Evolutionary conservation across 139 green algal species (phyloP).

Genomic region (Spirogloea muscicola): DNA sequence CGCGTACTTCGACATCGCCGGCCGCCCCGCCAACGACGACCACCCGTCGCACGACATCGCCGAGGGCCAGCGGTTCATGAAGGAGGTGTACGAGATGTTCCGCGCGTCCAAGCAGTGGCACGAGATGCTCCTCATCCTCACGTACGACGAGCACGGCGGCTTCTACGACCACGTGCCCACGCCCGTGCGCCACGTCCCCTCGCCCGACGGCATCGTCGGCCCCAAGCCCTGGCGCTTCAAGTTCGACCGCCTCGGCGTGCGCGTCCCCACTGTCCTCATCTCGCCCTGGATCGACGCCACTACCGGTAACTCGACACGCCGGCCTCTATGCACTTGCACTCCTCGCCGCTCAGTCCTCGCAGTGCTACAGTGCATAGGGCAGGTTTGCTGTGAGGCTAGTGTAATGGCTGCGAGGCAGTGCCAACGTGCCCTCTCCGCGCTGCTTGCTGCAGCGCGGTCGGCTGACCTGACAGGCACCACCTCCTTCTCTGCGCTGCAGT

Average conservation of each 20-base stretch:
- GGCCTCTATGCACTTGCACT: background rate
- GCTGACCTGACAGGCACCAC: no score
- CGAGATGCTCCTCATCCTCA: conserved; percentile 38
- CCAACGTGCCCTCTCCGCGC: no score
- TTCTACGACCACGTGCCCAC: conserved; percentile 46
- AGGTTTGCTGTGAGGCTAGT: no score
- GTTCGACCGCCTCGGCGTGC: conserved; percentile 34
- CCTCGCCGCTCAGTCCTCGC: background rate
- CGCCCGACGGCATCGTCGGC: conserved; percentile 26
- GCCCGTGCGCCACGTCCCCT: conserved; percentile 23
- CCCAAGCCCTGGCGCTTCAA: conserved; percentile 13
- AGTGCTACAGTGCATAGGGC: no score
- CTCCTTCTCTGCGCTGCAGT: conserved; percentile 17
- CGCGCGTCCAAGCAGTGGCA: conserved; percentile 26
- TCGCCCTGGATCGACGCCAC: conserved; percentile 45
- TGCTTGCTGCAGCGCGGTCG: no score
- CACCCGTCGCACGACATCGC: conserved; percentile 36
- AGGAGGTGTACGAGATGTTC: conserved; percentile 41
- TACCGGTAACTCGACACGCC: no score
- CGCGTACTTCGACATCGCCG: conserved; percentile 33
- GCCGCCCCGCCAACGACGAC: conserved; percentile 36
- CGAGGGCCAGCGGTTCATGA: conserved; percentile 28
- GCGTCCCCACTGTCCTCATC: conserved; percentile 38
- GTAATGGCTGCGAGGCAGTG: no score
- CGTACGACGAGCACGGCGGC: conserved; percentile 44